Base-by-base conservation (phyloP, 805 yeast genomes). In the Millerozyma miso region DNA sequence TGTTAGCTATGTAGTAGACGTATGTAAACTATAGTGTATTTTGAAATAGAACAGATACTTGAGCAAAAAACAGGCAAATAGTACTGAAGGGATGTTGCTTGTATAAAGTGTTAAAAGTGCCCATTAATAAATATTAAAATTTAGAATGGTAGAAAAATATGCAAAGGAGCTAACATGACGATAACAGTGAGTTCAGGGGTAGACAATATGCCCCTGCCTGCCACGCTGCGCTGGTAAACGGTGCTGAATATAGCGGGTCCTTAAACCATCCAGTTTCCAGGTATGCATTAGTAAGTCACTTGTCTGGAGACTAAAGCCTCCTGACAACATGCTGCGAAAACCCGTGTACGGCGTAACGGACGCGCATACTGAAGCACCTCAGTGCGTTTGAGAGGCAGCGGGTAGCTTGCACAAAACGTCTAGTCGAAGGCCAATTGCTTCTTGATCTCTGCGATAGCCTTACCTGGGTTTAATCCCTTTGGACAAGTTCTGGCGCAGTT, bases 401-500 rank as follows among this genome's bases (percentile, higher is more conserved):
- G n/a, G n/a, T n/a, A 12, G n/a, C 18, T 15, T 32, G 34, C 17
- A 32, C 14, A 15, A 7, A 6, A 13, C 34, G 6, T 16, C 63
- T 73, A 83, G 55, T 79, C 88, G 59, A 85, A 77, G 41, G 97
- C 93, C 78, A 93, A 79, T 62, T 82, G 81, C 76, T 88, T 90
- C 80, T 93, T 93, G 70, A 93, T 89, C 71, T 88, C 89, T 51
- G 98, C 98, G 71, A 93, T 93, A 45, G 99, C 98, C 58, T 65
- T 76, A 73, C 98, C 99, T 37, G 99, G 99, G 73, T 93, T 93
- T 74, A 93, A 80, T 51, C 97, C 97, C 83, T 93, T 85, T 56
- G 99, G 99, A 77, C 99, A 93, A 44, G 99, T 93, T 65, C 80
- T 84, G 41, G 99, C 80, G 81, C 99, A 93, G 81, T 93, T 93